phyloP scores from a whole-genome alignment of 78 protist genomes.

The Neovahlkampfia damariscottae region DNA sequence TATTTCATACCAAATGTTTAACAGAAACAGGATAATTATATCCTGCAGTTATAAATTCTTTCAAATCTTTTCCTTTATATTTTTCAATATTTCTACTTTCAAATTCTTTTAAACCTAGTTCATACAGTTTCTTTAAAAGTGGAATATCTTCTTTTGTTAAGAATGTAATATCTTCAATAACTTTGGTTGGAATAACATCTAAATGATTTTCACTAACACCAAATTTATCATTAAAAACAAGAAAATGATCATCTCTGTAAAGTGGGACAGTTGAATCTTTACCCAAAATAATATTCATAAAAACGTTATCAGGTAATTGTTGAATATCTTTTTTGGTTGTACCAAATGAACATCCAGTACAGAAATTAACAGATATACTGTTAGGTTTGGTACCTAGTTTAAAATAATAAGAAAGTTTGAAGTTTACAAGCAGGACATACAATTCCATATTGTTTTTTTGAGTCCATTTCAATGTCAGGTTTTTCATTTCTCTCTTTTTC shows the following conservation, averaged over 20 bases:
- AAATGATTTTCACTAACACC: background rate
- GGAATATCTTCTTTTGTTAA: background rate
- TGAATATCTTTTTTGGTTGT: too few relatives aligned
- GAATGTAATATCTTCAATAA: background rate
- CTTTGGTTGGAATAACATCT: background rate
- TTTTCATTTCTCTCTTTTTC: background rate
- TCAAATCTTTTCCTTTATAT: background rate
- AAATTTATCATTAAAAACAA: background rate
- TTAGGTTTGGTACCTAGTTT: too few relatives aligned
- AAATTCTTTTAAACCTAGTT: background rate
- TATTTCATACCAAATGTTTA: too few relatives aligned
- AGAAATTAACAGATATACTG: too few relatives aligned
- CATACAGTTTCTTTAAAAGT: background rate
- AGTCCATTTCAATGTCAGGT: background rate
- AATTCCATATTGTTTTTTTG: background rate
- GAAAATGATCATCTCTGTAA: background rate
- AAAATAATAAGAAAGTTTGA: too few relatives aligned
- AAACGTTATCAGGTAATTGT: background rate
- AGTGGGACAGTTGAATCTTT: background rate
- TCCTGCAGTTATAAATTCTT: background rate
- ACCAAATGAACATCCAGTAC: too few relatives aligned
- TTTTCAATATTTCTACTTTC: background rate
- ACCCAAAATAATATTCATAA: background rate
- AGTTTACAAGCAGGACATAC: background rate
- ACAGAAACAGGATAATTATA: background rate